Percentiles rank a stretch among this genome's conserved stretches.
Conservation (phyloP, 1,139 yeast genomes). For the Blastobotrys petasosporus region DNA sequence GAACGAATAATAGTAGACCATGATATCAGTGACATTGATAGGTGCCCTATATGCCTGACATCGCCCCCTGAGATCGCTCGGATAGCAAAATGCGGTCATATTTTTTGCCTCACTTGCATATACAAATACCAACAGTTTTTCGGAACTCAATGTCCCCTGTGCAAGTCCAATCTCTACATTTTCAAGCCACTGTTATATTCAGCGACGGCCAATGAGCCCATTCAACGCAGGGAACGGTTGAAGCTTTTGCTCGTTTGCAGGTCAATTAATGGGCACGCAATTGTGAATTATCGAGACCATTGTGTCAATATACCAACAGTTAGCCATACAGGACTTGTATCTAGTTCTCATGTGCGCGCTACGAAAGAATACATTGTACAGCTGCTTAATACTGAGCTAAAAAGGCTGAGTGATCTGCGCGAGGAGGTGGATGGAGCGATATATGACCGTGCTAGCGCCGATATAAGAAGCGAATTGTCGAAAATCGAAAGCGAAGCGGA, state of each 20-base stretch:
- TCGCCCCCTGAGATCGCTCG: conserved; percentile 18
- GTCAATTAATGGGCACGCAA: conserved; percentile 1
- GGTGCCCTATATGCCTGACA: conserved; percentile 18
- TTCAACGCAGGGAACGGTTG: conserved; percentile 8
- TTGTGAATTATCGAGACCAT: neutral
- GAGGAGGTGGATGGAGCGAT: conserved; percentile 6
- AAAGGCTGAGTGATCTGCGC: conserved; percentile 2
- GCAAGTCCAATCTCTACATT: conserved; percentile 12
- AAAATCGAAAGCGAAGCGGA: neutral
- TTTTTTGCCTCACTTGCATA: conserved; percentile 16
- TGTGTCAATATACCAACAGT: neutral
- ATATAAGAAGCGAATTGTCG: conserved; percentile 6
- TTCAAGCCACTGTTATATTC: conserved; percentile 14
- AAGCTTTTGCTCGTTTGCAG: conserved; percentile 8
- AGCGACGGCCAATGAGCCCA: neutral
- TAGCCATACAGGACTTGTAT: neutral
- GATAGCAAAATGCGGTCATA: conserved; percentile 16
- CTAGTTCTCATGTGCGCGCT: neutral
- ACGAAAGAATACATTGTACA: neutral
- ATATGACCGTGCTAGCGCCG: conserved; percentile 2
- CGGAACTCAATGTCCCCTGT: conserved; percentile 15
- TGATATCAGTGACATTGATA: conserved; percentile 15
- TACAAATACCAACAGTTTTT: conserved; percentile 8
- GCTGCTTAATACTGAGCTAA: conserved; percentile 3
- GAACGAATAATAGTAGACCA: conserved; percentile 14